Base-by-base conservation (phyloP, 164 flowering plant genomes). In the Brasenia schreberi region DNA sequence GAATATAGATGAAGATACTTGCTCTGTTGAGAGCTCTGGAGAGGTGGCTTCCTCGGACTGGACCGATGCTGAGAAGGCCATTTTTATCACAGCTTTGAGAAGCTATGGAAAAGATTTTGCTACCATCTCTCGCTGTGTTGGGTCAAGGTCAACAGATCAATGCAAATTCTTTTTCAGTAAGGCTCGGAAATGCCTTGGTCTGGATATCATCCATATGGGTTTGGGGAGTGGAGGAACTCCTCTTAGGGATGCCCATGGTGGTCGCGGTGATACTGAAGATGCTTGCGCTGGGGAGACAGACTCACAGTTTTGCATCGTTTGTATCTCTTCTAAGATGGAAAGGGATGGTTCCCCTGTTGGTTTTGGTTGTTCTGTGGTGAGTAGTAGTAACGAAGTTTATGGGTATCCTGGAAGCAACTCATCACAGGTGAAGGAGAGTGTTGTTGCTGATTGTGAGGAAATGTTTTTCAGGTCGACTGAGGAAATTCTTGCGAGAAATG, bases 101-200 rank as follows among this genome's bases (percentile, higher is more conserved):
- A 76, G 84, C 19, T 85, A 81, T 72, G 97, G 95, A 7, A 92
- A 81, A 77, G 94, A 95, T 80, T 95, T 95, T 73, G 70, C 66
- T 0, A 84, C 73, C 84, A 83, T 95, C 64, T 86, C 99, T 43
- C 78, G 77, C 16, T 78, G 77, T 72, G 80, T 95, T 2, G 5
- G 86, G 65, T 84, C 98, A 43, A 88, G 79, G 70, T 81, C 99
- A 17, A 71, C 73, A 68, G 87, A 88, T 65, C 98, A 92, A 67
- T 95, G 99, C 75, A 90, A 80, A 72, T 79, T 86, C 43, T 95
- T 90, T 78, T 95, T 83, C 72, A 88, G 99, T 70, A 95, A 92
- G 83, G 90, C 89, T 43, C 78, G 90, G 43, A 90, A 88, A 73
- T 82, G 90, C 73, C 90, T 92, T 74, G 88, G 95, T 6, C 77